Evolutionary conservation across 371 early-diverging fungal species (phyloP), one percentile per base, ranked within the genome.

Genomic region (Mucor ambiguus): DNA sequence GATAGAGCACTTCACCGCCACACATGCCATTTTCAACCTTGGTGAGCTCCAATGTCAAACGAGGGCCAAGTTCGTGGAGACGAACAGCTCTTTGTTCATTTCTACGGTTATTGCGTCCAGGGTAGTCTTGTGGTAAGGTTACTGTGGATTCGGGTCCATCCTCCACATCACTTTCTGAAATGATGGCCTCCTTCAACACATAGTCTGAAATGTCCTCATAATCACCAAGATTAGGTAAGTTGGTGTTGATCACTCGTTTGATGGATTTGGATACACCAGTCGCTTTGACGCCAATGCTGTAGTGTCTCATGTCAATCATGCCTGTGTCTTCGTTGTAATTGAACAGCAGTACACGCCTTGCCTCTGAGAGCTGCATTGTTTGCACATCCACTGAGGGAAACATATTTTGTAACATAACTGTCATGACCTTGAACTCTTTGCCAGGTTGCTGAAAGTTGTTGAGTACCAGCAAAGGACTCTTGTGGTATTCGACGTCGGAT

Each of bases 21-120:
- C 96, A 95, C 58, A 99, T 70, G 1, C 96, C 98, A 37, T 83
- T 89, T 76, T 96, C 92, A 41, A 99, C 91, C 84, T 99, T 98
- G 67, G 92, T 74, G 44, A 99, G 84, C 61, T 86, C 74, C 64
- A 98, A 77, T 48, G 92, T 90, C 88, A 99, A 82, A 32, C 98
- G 84, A 22, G 99, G 99, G 0, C 99, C 99, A 2, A 95, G 75
- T 79, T 99, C 99, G 22, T 87, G 81, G 32, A 98, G 79, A 30
- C 90, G 85, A 24, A 98, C 89, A 0, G 95, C 94, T 35, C 97
- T 85, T 71, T 95, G 93, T 67, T 94, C 92, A 67, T 91, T 81
- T 68, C 76, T 79, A 67, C 83, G 78, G 74, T 94, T 92, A 62
- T 86, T 89, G 29, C 92, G 84, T 29, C 93, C 95, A 14, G 48